phyloP scores from a whole-genome alignment of 352 stramenopile genomes.

The Phytopythium kandeliae region DNA sequence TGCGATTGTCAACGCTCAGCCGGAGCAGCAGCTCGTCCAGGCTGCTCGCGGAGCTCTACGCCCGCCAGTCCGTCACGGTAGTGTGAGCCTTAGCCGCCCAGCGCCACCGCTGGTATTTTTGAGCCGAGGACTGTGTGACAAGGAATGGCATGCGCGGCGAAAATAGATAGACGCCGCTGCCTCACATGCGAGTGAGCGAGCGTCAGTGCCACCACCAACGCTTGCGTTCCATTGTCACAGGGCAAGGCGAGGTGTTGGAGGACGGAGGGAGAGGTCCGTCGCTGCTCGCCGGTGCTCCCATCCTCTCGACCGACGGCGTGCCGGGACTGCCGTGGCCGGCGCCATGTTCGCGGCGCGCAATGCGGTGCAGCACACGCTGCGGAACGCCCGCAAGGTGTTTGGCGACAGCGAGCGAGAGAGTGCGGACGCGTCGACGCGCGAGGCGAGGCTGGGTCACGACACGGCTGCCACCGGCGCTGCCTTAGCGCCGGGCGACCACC shows the following conservation, averaged over 20 bases:
- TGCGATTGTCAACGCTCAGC: constrained; percentile 12
- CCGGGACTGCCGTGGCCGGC: not conserved
- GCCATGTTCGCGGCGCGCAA: constrained; percentile 21
- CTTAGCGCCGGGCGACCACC: too few species aligned
- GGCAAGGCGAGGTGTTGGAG: too few species aligned
- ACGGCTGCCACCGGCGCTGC: too few species aligned
- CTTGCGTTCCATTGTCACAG: too few species aligned
- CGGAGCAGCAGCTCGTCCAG: constrained; percentile 14
- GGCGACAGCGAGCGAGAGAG: not conserved
- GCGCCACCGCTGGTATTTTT: not conserved
- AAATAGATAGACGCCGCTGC: not conserved
- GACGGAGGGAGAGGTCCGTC: not conserved
- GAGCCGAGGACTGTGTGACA: not conserved
- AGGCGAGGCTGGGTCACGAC: too few species aligned
- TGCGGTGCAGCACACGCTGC: constrained; percentile 15
- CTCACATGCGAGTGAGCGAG: too few species aligned
- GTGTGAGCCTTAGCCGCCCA: not conserved
- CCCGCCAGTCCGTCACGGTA: not conserved
- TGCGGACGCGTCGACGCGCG: too few species aligned
- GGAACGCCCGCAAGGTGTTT: constrained; percentile 8
- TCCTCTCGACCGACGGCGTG: too few species aligned
- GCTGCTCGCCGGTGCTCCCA: too few species aligned
- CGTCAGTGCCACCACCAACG: too few species aligned
- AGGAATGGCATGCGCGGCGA: not conserved
- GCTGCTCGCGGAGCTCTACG: constrained; percentile 4